Conservation (phyloP, 108 stramenopile species). For the Cyclotella atomus region DNA sequence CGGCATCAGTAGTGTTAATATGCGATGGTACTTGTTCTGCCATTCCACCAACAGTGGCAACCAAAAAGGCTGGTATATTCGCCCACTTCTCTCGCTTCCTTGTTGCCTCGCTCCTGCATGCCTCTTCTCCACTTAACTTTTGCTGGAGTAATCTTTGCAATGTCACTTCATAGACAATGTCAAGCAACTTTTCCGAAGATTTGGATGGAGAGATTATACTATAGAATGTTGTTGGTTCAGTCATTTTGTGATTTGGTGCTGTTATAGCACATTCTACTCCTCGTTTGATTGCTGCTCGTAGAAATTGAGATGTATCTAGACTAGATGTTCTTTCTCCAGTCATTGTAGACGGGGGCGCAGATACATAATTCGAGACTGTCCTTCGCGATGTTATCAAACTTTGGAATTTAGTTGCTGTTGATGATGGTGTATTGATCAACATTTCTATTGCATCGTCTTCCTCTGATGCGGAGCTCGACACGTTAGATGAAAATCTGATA, state of each 20-base stretch:
- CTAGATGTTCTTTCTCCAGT: slow-evolving; percentile 4
- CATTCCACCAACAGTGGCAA: slow-evolving; percentile 59
- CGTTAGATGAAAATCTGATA: not conserved
- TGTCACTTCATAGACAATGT: slow-evolving; percentile 68
- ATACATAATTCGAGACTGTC: slow-evolving; percentile 36
- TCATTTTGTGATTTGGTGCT: slow-evolving; percentile 75
- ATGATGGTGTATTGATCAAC: not conserved
- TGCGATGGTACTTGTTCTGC: slow-evolving; percentile 30
- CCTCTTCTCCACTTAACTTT: slow-evolving; percentile 44
- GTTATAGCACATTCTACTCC: slow-evolving; percentile 62
- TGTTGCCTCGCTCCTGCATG: slow-evolving; percentile 48
- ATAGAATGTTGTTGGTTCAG: slow-evolving; percentile 70
- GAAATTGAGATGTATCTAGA: not conserved
- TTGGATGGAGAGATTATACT: slow-evolving; percentile 58
- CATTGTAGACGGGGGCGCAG: not conserved
- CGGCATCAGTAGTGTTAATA: not conserved
- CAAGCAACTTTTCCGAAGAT: slow-evolving; percentile 50
- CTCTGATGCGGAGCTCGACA: not conserved
- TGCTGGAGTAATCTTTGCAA: slow-evolving; percentile 25
- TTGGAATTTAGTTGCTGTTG: slow-evolving; percentile 27
- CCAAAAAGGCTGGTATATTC: slow-evolving; percentile 72
- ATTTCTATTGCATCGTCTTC: not conserved
- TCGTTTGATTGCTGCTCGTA: slow-evolving; percentile 59
- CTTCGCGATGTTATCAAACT: slow-evolving; percentile 35
- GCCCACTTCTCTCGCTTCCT: slow-evolving; percentile 73